Evolutionary conservation across 192 early-diverging fungal species (phyloP).

Genomic region (Podila verticillata): DNA sequence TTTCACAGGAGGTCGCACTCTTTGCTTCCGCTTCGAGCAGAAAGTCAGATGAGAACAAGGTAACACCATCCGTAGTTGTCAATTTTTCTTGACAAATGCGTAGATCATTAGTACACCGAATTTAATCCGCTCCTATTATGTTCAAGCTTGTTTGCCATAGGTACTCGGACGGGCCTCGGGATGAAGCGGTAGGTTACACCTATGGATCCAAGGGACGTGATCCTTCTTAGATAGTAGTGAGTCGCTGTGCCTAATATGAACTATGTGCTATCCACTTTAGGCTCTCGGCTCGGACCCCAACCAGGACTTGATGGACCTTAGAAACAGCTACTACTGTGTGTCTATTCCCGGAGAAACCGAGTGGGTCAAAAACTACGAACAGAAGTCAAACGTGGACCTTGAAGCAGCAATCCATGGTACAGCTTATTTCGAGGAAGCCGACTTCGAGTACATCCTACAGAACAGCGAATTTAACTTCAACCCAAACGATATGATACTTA

Average conservation of each 20-base stretch:
- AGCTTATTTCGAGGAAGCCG: not conserved
- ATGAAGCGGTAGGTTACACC: slow-evolving; percentile 26
- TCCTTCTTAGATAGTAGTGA: not conserved
- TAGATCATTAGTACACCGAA: not conserved
- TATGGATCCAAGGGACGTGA: not conserved
- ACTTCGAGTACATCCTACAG: no score
- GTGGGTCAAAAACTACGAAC: slow-evolving; percentile 63
- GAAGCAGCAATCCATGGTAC: slow-evolving; percentile 18
- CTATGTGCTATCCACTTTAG: not conserved
- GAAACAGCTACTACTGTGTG: slow-evolving; percentile 73
- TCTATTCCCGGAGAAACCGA: slow-evolving; percentile 74
- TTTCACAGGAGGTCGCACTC: slow-evolving; percentile 72
- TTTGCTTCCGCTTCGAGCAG: slow-evolving; percentile 38
- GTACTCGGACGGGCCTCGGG: slow-evolving; percentile 55
- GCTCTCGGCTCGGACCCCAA: not conserved
- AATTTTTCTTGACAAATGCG: not conserved
- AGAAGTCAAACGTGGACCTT: not conserved
- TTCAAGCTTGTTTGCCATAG: slow-evolving; percentile 45
- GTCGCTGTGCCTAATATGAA: no score
- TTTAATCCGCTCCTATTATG: not conserved
- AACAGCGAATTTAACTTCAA: no score
- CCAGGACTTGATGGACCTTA: slow-evolving; percentile 65
- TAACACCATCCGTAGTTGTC: slow-evolving; percentile 6
- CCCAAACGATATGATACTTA: not conserved
- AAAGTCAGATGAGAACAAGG: slow-evolving; percentile 48